Conservation (phyloP, 257 asterid species). For the Catharanthus roseus region DNA sequence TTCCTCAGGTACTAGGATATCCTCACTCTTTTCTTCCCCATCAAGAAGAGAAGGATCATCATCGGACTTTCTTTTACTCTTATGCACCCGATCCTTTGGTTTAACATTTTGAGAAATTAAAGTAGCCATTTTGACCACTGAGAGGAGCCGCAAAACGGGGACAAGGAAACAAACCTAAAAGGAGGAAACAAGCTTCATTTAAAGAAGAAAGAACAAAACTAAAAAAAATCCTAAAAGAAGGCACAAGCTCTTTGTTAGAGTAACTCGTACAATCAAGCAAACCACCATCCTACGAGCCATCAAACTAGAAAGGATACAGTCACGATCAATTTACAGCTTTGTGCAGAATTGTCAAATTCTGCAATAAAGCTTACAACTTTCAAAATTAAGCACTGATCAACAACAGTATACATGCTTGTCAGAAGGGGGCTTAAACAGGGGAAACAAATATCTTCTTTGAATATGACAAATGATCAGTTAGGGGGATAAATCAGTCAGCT, state of each 20-base stretch:
- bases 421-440: not conserved
- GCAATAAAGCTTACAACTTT: not conserved
- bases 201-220: not conserved
- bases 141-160: not conserved
- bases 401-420: too few relatives aligned
- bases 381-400: too few relatives aligned
- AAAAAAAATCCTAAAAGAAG: not conserved
- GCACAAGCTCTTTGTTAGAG: not conserved
- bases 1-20: constrained; percentile 14
- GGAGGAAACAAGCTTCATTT: not conserved
- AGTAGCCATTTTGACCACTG: constrained; percentile 28
- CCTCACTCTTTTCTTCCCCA: constrained; percentile 29
- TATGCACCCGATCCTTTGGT: constrained; percentile 27
- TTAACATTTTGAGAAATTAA: constrained; percentile 77
- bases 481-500: not conserved
- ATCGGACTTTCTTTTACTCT: constrained; percentile 35
- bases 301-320: not conserved
- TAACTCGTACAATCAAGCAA: not conserved
- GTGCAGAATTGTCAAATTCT: not conserved
- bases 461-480: not conserved
- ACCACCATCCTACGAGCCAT: not conserved
- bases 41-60: constrained; percentile 21
- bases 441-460: not conserved
- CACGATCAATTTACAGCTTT: not conserved
- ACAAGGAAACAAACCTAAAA: not conserved